Conservation (phyloP, 139 green algal species). For the Zygnema circumcarinatum region DNA sequence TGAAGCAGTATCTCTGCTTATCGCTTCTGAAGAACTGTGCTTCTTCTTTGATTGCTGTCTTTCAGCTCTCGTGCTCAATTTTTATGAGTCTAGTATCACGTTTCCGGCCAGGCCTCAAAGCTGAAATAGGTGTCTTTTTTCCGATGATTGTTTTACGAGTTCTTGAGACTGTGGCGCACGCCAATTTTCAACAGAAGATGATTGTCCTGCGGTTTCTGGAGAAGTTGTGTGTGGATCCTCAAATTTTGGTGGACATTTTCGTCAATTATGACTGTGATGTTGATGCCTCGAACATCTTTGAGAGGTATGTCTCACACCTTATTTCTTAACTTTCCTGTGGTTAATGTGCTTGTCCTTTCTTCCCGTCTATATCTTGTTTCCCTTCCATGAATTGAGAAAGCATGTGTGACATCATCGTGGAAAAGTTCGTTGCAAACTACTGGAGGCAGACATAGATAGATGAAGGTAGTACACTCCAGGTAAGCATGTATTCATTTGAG, state of each 20-base stretch:
- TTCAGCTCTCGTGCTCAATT: slow-evolving; percentile 81
- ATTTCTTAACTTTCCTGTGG: too few relatives aligned
- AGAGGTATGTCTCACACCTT: slow-evolving; percentile 68
- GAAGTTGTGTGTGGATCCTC: slow-evolving; percentile 78
- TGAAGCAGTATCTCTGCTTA: slow-evolving; percentile 95
- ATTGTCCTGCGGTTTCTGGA: slow-evolving; percentile 75
- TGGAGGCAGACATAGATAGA: too few relatives aligned
- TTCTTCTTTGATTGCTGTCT: slow-evolving; percentile 68
- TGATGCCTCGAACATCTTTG: slow-evolving; percentile 87
- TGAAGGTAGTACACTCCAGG: too few relatives aligned
- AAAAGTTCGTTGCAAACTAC: too few relatives aligned
- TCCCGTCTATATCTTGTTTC: too few relatives aligned
- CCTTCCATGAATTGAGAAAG: too few relatives aligned
- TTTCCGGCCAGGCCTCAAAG: slow-evolving; percentile 88
- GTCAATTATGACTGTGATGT: slow-evolving; percentile 98
- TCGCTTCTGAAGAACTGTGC: slow-evolving; percentile 93
- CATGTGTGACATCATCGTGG: too few relatives aligned
- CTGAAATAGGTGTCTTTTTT: slow-evolving; percentile 92
- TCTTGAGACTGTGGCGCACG: slow-evolving; percentile 69
- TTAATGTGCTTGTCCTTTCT: too few relatives aligned
- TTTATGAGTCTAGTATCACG: slow-evolving; percentile 86
- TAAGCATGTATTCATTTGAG: too few relatives aligned
- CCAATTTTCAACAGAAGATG: slow-evolving; percentile 63
- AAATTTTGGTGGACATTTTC: slow-evolving; percentile 95
- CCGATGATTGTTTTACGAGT: slow-evolving; percentile 94